These are phyloP conservation scores for Cubamyces sp. DNA, from an alignment of 768 basidiomycete species.

Conservation along the genomic window DNA sequence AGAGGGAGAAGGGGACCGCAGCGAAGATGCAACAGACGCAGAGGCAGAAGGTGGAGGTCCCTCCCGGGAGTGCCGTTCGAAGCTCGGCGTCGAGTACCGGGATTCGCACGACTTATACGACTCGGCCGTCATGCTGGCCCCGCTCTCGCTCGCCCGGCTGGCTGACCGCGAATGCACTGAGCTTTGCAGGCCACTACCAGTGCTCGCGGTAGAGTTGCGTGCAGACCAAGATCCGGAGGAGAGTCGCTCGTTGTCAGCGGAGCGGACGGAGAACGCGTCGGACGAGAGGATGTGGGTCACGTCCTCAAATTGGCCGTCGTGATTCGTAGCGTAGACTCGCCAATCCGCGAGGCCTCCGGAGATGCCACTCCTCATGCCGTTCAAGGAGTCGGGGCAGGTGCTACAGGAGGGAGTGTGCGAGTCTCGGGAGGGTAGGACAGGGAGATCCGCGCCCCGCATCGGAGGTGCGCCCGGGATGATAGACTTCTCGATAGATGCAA, in stretches of 20 bases:
- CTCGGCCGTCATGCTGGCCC: slow-evolving; percentile 31
- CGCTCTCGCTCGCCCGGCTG: slow-evolving; percentile 29
- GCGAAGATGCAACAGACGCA: not conserved
- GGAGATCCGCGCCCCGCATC: not conserved
- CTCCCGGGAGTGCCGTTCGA: slow-evolving; percentile 15
- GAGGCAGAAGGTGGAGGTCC: slow-evolving; percentile 1
- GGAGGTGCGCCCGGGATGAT: slow-evolving; percentile 22
- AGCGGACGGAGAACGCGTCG: slow-evolving; percentile 20
- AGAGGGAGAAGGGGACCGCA: slow-evolving; percentile 7
- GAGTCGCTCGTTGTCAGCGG: not conserved
- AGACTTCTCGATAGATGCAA: slow-evolving; percentile 16
- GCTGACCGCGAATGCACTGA: slow-evolving; percentile 3
- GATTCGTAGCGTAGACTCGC: slow-evolving; percentile 23
- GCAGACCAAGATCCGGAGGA: slow-evolving; percentile 2
- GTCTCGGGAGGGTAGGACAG: slow-evolving; percentile 11
- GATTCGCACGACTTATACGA: slow-evolving; percentile 36
- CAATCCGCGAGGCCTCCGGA: slow-evolving; percentile 16
- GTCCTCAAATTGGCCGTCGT: slow-evolving; percentile 30
- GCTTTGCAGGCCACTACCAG: slow-evolving; percentile 2
- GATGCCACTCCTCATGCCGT: slow-evolving; percentile 10
- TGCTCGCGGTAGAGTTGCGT: slow-evolving; percentile 4
- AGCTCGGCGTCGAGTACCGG: slow-evolving; percentile 32
- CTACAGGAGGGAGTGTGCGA: slow-evolving; percentile 21
- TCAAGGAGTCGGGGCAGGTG: slow-evolving; percentile 21
- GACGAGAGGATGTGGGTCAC: slow-evolving; percentile 34